Conservation (phyloP, 1,139 yeast species). For the Arxiozyma telluris region DNA sequence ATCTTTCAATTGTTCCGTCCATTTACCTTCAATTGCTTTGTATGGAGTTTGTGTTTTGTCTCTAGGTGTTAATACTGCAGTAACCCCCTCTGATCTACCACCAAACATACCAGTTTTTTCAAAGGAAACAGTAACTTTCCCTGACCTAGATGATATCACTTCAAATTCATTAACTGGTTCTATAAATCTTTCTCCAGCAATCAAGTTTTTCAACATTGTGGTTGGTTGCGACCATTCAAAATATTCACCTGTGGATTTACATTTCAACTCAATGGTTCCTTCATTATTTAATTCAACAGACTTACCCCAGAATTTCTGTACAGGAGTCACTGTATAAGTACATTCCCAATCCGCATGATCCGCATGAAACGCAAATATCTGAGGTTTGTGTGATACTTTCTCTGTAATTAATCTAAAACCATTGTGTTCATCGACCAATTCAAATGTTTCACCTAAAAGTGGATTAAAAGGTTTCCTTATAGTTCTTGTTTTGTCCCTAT, state of each 20-base stretch:
- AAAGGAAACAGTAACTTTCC: constrained; percentile 62
- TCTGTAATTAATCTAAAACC: constrained; percentile 66
- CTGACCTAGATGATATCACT: constrained; percentile 59
- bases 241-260: constrained; percentile 56
- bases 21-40: constrained; percentile 23
- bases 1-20: constrained; percentile 26
- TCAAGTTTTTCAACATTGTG: constrained; percentile 70
- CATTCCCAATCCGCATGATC: constrained; percentile 73
- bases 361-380: constrained; percentile 68
- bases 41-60: constrained; percentile 8
- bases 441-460: constrained; percentile 77
- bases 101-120: constrained; percentile 67
- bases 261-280: constrained; percentile 53
- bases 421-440: constrained; percentile 67
- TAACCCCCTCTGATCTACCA: constrained; percentile 77
- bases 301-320: constrained; percentile 93
- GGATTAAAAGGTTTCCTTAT: constrained; percentile 90
- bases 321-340: constrained; percentile 65
- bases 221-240: constrained; percentile 79
- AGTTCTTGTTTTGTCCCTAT: constrained; percentile 66
- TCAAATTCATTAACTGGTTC: constrained; percentile 74
- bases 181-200: constrained; percentile 92
- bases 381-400: constrained; percentile 77
- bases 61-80: constrained; percentile 42
- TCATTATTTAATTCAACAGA: constrained; percentile 72